Percentiles rank a stretch among this genome's conserved stretches.
These are phyloP conservation scores for Ophiostoma quercus DNA, from an alignment of 2,329 filamentous ascomycete species.

Conservation along the genomic window DNA sequence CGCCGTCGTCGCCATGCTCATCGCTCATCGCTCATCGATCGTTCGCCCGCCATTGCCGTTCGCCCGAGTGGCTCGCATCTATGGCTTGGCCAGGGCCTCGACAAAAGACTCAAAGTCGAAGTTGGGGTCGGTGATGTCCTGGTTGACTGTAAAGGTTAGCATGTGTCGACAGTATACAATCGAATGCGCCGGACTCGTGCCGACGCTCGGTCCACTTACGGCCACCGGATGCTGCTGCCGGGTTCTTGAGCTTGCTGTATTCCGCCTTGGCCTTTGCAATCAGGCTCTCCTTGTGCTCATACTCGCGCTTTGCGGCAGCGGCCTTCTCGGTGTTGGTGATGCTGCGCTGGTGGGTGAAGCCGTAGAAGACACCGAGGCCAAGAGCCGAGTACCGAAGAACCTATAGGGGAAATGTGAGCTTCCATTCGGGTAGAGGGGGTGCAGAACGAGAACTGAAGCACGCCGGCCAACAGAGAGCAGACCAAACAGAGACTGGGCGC, in stretches of 20 bases:
- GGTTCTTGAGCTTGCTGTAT: constrained; percentile 69
- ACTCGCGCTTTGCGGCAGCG: constrained; percentile 71
- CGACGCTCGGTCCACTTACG: constrained; percentile 31
- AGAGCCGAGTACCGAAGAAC: constrained; percentile 97
- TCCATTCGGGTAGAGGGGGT: neutral
- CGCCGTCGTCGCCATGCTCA: neutral
- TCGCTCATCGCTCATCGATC: constrained; percentile 3
- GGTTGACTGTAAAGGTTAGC: constrained; percentile 32
- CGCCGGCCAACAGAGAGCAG: neutral
- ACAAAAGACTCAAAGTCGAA: constrained; percentile 91
- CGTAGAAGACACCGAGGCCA: constrained; percentile 87
- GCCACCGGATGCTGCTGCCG: constrained; percentile 33
- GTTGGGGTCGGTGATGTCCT: constrained; percentile 72
- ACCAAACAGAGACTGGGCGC: neutral
- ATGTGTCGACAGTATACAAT: neutral
- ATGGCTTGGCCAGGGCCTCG: constrained; percentile 54
- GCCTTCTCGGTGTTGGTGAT: constrained; percentile 68
- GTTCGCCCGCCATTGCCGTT: constrained; percentile 10
- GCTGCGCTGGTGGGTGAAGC: constrained; percentile 84
- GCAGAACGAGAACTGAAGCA: too few relatives aligned
- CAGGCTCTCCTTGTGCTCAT: constrained; percentile 82
- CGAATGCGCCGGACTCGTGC: neutral
- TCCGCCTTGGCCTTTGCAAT: constrained; percentile 91
- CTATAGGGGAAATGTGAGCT: constrained; percentile 43
- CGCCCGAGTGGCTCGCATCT: constrained; percentile 29